Evolutionary conservation across 2,329 filamentous ascomycete species (phyloP).

Genomic region (Colletotrichum eleusines): DNA sequence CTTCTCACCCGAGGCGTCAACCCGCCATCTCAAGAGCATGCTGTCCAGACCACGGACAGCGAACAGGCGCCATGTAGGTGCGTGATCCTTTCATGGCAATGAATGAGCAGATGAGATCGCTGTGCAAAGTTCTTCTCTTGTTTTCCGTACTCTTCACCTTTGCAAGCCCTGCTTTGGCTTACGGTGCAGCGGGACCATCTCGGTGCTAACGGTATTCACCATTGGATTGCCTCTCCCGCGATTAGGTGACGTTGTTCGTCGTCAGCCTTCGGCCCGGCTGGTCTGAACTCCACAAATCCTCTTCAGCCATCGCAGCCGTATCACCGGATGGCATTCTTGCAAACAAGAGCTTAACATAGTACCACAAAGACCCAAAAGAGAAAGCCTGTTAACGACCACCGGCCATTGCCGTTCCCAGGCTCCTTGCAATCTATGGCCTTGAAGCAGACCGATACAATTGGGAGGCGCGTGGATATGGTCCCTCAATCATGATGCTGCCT

Average conservation of each 20-base stretch:
- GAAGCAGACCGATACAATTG: not conserved
- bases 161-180: not conserved
- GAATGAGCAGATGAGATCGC: too few species aligned
- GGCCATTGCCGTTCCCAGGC: not conserved
- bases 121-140: not conserved
- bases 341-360: too few species aligned
- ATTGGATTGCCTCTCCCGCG: not conserved
- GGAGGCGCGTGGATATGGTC: not conserved
- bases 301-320: not conserved
- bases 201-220: not conserved
- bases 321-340: not conserved
- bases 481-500: not conserved
- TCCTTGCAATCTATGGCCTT: not conserved
- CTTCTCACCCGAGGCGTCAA: not conserved
- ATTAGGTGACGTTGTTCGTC: not conserved
- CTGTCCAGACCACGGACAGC: not conserved
- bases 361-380: not conserved
- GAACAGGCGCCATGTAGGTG: slow-evolving; percentile 1
- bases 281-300: not conserved
- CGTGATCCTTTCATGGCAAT: slow-evolving; percentile 20
- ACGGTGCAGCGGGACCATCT: not conserved
- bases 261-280: too few species aligned
- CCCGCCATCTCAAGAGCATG: slow-evolving; percentile 9
- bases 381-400: too few species aligned
- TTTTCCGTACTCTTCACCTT: not conserved